A percentile compares a stretch with the other conserved stretches of the same genome.
phyloP scores from a whole-genome alignment of 2,329 filamentous ascomycete species.

The Gaeumannomyces tritici region DNA sequence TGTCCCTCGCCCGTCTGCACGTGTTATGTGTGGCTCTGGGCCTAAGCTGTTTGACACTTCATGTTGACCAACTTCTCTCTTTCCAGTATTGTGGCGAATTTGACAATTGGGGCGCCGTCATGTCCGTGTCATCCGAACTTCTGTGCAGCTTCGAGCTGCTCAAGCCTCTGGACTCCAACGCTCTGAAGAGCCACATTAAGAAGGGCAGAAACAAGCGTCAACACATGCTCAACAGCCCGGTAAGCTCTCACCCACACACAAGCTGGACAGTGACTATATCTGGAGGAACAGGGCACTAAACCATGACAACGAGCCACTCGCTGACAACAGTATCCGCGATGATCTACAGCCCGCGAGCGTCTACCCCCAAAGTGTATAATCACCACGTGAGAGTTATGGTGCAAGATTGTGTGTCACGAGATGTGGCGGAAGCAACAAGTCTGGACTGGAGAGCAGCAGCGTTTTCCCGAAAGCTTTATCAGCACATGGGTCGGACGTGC shows the following conservation, averaged over 20 bases:
- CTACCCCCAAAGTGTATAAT: constrained; percentile 45
- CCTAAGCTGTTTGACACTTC: not conserved
- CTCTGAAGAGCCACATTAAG: constrained; percentile 97
- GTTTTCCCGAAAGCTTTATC: not conserved
- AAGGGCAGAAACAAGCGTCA: constrained; percentile 92
- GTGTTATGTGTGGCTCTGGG: too few relatives aligned
- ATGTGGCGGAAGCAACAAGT: not conserved
- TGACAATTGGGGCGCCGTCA: constrained; percentile 97
- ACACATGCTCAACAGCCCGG: constrained; percentile 91
- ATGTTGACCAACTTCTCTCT: not conserved
- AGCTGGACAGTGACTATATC: not conserved
- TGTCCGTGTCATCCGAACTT: constrained; percentile 90
- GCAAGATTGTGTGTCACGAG: not conserved
- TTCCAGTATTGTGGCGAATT: constrained; percentile 92
- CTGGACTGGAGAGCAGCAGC: not conserved
- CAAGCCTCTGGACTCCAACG: constrained; percentile 91
- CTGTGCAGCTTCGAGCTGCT: constrained; percentile 95
- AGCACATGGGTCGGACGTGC: not conserved
- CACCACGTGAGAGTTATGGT: not conserved
- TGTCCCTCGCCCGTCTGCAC: too few relatives aligned
- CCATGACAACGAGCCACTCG: not conserved
- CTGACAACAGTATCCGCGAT: constrained; percentile 3
- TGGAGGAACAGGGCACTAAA: too few relatives aligned
- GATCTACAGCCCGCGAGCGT: constrained; percentile 39
- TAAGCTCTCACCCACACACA: constrained; percentile 36